These are phyloP conservation scores for Fusarium coffeatum DNA, from an alignment of 2,329 filamentous ascomycete genomes.

Conservation along the genomic window DNA sequence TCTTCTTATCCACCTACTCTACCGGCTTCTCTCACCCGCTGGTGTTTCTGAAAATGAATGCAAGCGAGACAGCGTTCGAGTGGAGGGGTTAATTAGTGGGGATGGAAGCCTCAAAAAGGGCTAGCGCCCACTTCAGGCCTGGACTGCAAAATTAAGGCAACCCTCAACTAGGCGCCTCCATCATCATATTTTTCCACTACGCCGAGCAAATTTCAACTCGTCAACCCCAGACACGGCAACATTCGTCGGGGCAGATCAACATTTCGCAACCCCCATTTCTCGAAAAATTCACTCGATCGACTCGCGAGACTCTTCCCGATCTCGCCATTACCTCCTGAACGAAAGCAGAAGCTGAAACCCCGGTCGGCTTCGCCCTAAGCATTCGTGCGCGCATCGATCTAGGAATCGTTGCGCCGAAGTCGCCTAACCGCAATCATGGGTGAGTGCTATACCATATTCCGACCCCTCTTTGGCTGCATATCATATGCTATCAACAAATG, in stretches of 20 bases:
- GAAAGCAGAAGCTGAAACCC: slow-evolving; percentile 47
- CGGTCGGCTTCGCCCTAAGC: slow-evolving; percentile 48
- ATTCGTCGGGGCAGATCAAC: slow-evolving; percentile 53
- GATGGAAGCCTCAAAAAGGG: slow-evolving; percentile 40
- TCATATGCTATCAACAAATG: slow-evolving; percentile 3
- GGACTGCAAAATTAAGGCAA: slow-evolving; percentile 58
- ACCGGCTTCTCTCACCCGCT: slow-evolving; percentile 3
- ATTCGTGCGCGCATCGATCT: slow-evolving; percentile 55
- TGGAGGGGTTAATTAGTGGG: slow-evolving; percentile 29
- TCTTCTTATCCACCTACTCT: background rate
- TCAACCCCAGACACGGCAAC: slow-evolving; percentile 57
- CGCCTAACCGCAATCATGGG: slow-evolving; percentile 70
- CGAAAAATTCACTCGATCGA: slow-evolving; percentile 21
- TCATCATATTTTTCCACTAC: slow-evolving; percentile 53
- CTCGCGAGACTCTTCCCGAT: slow-evolving; percentile 17
- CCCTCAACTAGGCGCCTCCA: slow-evolving; percentile 53
- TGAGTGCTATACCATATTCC: slow-evolving; percentile 53
- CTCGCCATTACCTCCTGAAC: slow-evolving; percentile 24
- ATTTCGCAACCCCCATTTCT: slow-evolving; percentile 42
- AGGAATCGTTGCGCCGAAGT: slow-evolving; percentile 61
- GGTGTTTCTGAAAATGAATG: slow-evolving; percentile 22
- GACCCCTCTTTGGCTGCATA: slow-evolving; percentile 6
- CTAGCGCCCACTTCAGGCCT: slow-evolving; percentile 57
- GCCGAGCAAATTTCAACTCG: slow-evolving; percentile 59
- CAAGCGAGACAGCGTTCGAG: slow-evolving; percentile 39